Percentiles rank a stretch among this genome's conserved stretches.
Conservation (phyloP, 805 yeast genomes). For the Metschnikowia santaceciliae region DNA sequence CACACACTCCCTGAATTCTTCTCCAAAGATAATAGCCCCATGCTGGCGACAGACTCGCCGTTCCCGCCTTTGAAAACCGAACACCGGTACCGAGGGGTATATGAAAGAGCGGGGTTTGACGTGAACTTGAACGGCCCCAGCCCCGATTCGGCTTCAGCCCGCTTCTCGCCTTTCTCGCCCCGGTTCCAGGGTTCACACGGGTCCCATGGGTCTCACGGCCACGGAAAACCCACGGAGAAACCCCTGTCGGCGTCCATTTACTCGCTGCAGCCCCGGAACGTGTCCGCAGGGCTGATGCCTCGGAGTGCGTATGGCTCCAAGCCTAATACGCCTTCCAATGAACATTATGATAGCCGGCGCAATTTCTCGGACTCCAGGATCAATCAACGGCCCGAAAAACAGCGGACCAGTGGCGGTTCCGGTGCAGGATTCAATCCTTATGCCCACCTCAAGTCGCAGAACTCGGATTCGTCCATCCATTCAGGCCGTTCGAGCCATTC, state of each 20-base stretch:
- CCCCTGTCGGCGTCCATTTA: neutral
- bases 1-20: constrained; percentile 20
- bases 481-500: neutral
- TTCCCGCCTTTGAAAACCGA: constrained; percentile 70
- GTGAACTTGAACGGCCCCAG: constrained; percentile 19
- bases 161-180: neutral
- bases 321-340: neutral
- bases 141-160: neutral
- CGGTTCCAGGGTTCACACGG: neutral
- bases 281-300: neutral
- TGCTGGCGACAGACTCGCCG: constrained; percentile 39
- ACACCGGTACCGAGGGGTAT: constrained; percentile 61
- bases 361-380: neutral
- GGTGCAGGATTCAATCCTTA: neutral
- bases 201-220: neutral
- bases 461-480: neutral
- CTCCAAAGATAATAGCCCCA: constrained; percentile 20
- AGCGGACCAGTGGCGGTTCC: neutral
- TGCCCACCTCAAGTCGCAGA: neutral
- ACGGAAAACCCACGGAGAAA: neutral
- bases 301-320: neutral
- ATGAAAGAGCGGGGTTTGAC: constrained; percentile 82
- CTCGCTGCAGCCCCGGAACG: neutral
- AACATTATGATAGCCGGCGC: neutral
- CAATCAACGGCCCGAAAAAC: neutral